These are phyloP conservation scores for Trichoderma breve DNA, from an alignment of 2,329 filamentous ascomycete species.

Conservation along the genomic window DNA sequence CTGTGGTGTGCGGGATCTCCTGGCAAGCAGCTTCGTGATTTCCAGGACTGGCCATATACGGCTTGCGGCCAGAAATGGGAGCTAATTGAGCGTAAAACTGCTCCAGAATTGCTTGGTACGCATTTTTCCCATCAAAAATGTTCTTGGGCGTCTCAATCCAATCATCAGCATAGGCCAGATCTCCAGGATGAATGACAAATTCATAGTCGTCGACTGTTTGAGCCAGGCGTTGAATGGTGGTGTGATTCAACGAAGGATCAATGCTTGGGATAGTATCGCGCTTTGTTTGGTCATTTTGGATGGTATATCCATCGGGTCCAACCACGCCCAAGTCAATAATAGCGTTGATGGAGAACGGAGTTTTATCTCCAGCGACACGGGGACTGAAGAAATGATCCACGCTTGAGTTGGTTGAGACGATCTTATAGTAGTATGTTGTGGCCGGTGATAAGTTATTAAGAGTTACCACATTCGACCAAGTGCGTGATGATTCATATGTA, in stretches of 20 bases:
- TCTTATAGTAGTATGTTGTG: constrained; percentile 61
- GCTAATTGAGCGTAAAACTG: constrained; percentile 46
- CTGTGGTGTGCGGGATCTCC: constrained; percentile 39
- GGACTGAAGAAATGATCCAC: constrained; percentile 54
- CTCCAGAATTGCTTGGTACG: constrained; percentile 57
- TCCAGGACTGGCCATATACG: constrained; percentile 46
- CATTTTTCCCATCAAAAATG: constrained; percentile 46
- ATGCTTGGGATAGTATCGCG: constrained; percentile 48
- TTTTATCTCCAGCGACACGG: constrained; percentile 52
- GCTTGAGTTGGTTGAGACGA: constrained; percentile 54
- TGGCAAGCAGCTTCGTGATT: constrained; percentile 59
- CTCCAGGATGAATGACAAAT: constrained; percentile 52
- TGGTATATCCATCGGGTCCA: constrained; percentile 33
- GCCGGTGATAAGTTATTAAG: constrained; percentile 47
- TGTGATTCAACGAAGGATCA: constrained; percentile 54
- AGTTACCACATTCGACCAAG: constrained; percentile 49
- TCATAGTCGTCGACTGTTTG: constrained; percentile 54
- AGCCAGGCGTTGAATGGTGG: constrained; percentile 55
- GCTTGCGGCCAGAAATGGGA: constrained; percentile 50
- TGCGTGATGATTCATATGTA: constrained; percentile 55
- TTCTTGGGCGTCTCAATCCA: constrained; percentile 50
- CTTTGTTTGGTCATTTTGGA: constrained; percentile 43
- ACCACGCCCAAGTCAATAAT: constrained; percentile 52
- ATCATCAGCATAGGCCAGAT: constrained; percentile 59
- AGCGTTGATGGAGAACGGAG: constrained; percentile 51